Evolutionary conservation across 768 basidiomycete genomes (phyloP).

Genomic region (Podaxis mareebaensis): DNA sequence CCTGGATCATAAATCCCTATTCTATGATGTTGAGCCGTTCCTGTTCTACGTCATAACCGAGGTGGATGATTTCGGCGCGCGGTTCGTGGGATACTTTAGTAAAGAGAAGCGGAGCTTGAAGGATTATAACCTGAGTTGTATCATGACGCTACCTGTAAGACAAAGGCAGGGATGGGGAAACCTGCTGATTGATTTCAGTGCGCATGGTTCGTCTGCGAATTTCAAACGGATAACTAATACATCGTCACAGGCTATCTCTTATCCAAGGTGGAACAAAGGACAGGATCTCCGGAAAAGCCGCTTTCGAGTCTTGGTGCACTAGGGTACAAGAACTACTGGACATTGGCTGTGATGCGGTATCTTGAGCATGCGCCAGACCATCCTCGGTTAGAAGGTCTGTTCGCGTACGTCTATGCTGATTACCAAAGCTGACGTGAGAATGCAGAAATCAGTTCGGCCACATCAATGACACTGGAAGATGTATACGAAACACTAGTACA

Average conservation of each 20-base stretch:
- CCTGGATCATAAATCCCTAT: constrained; percentile 96
- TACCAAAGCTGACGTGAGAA: not conserved
- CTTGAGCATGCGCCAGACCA: constrained; percentile 56
- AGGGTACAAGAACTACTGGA: constrained; percentile 97
- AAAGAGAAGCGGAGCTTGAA: constrained; percentile 98
- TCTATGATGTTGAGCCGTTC: constrained; percentile 99
- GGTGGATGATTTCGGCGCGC: constrained; percentile 83
- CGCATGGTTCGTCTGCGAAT: constrained; percentile 32
- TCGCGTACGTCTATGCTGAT: not conserved
- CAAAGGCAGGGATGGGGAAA: constrained; percentile 98
- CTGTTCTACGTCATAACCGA: constrained; percentile 98
- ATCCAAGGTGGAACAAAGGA: constrained; percentile 89
- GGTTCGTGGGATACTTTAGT: constrained; percentile 97
- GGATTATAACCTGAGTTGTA: constrained; percentile 98
- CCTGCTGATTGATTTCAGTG: constrained; percentile 97
- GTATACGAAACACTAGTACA: constrained; percentile 72
- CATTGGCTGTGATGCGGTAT: constrained; percentile 81
- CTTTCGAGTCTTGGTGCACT: constrained; percentile 89
- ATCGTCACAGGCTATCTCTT: constrained; percentile 79
- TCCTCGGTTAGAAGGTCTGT: constrained; percentile 75
- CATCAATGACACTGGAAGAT: constrained; percentile 92
- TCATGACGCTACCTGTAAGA: constrained; percentile 96
- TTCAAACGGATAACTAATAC: not conserved
- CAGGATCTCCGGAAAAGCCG: constrained; percentile 95
- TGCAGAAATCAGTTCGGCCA: constrained; percentile 79